A percentile compares a stretch with the other conserved stretches of the same genome.
Evolutionary conservation across 202 grass and related monocot species (phyloP).

Genomic region (Saccharum hybrid): DNA sequence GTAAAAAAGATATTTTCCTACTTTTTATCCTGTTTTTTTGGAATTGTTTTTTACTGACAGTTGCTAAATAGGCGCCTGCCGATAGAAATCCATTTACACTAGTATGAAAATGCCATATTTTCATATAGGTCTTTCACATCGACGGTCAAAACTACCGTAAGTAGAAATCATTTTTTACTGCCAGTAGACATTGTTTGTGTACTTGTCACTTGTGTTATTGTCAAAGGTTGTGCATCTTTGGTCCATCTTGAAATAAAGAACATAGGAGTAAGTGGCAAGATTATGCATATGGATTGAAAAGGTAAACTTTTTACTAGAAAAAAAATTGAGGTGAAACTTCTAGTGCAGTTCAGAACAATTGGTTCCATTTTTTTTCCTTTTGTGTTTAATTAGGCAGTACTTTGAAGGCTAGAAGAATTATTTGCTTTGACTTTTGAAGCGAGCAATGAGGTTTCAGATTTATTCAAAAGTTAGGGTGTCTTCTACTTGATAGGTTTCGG

Average conservation of each 20-base stretch:
- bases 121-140: not conserved
- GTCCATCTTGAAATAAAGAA: not conserved
- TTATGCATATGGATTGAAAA: not conserved
- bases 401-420: not conserved
- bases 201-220: not conserved
- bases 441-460: not conserved
- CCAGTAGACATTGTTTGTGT: not conserved
- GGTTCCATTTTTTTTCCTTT: too few species aligned
- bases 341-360: not conserved
- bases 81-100: too few species aligned
- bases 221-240: not conserved
- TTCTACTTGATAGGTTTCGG: constrained; percentile 2
- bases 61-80: not conserved
- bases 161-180: not conserved
- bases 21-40: not conserved
- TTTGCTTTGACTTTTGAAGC: not conserved
- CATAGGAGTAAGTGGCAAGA: too few species aligned
- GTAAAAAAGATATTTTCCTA: not conserved
- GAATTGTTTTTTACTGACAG: not conserved
- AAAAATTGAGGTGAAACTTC: not conserved
- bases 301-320: not conserved
- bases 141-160: not conserved
- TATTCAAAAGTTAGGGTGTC: not conserved
- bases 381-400: not conserved
- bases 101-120: not conserved